Percentiles rank a stretch among this genome's conserved stretches.
These are phyloP conservation scores for Evansstolkia leycettana DNA, from an alignment of 495 filamentous ascomycete species.

Conservation along the genomic window DNA sequence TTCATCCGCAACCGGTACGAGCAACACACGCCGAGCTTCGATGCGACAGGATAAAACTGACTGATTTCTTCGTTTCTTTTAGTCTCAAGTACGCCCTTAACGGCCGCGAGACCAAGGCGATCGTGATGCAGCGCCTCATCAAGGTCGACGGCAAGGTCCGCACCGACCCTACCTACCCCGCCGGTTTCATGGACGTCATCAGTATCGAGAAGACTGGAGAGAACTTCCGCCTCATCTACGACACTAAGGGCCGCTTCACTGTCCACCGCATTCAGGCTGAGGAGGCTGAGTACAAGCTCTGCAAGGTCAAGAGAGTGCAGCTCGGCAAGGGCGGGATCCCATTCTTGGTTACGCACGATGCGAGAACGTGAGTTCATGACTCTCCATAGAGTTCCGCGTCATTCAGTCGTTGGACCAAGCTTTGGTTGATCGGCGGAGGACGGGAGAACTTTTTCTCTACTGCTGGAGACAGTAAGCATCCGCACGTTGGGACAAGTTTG, in stretches of 20 bases:
- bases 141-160: slow-evolving; percentile 99
- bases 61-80: slow-evolving; percentile 4
- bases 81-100: slow-evolving; percentile 99
- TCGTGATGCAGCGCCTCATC: slow-evolving; percentile 98
- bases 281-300: slow-evolving; percentile 98
- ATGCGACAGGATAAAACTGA: slow-evolving; percentile 8
- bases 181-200: slow-evolving; percentile 99
- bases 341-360: slow-evolving; percentile 99
- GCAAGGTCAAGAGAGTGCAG: slow-evolving; percentile 99
- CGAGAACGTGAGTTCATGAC: slow-evolving; percentile 91
- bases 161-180: slow-evolving; percentile 94
- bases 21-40: not conserved
- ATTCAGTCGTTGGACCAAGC: slow-evolving; percentile 99
- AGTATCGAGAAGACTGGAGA: slow-evolving; percentile 98
- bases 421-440: slow-evolving; percentile 66
- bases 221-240: slow-evolving; percentile 99
- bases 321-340: slow-evolving; percentile 98
- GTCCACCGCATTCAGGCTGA: slow-evolving; percentile 96
- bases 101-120: slow-evolving; percentile 90
- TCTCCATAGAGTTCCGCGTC: slow-evolving; percentile 60
- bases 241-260: slow-evolving; percentile 99
- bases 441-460: slow-evolving; percentile 19
- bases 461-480: slow-evolving; percentile 25
- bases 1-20: slow-evolving; percentile 84
- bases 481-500: slow-evolving; percentile 12